Conservation (phyloP, 805 yeast genomes). For the Candida schatavii region DNA sequence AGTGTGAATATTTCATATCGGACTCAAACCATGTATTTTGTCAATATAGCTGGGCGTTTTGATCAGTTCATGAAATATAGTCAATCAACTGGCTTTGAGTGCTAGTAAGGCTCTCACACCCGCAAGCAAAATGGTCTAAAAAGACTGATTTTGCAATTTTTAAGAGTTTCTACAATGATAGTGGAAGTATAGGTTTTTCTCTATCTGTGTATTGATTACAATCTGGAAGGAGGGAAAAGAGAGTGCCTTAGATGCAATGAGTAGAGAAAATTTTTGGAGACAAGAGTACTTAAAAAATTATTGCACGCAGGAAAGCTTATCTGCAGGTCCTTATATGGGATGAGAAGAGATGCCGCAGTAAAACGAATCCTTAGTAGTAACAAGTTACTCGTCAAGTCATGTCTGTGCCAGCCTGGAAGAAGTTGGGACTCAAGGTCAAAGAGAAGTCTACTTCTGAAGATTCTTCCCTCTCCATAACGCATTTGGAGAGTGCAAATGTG, state of each 20-base stretch:
- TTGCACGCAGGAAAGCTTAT: too few species aligned
- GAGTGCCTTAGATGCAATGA: background rate
- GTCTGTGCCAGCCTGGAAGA: conserved; percentile 73
- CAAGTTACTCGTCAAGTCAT: too few species aligned
- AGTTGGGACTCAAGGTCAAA: conserved; percentile 65
- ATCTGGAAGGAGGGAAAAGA: background rate
- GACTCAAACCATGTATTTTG: conserved; percentile 48
- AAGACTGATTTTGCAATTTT: too few species aligned
- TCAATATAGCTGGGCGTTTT: conserved; percentile 34
- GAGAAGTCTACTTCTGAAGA: conserved; percentile 46
- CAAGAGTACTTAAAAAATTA: background rate
- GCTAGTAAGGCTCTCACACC: conserved; percentile 10
- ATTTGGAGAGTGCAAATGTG: conserved; percentile 41
- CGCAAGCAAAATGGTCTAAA: conserved; percentile 10
- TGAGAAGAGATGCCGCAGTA: background rate
- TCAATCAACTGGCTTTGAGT: conserved; percentile 8
- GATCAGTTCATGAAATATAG: conserved; percentile 10
- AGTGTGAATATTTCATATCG: conserved; percentile 26
- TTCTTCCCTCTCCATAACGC: conserved; percentile 32
- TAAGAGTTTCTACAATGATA: background rate
- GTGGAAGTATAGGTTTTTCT: background rate
- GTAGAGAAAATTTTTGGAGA: background rate
- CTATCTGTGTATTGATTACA: background rate
- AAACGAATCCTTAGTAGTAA: too few species aligned
- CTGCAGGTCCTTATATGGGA: background rate